Evolutionary conservation across 2,329 filamentous ascomycete species (phyloP), one percentile per base, ranked within the genome.

Genomic region (Monosporascus sp.): DNA sequence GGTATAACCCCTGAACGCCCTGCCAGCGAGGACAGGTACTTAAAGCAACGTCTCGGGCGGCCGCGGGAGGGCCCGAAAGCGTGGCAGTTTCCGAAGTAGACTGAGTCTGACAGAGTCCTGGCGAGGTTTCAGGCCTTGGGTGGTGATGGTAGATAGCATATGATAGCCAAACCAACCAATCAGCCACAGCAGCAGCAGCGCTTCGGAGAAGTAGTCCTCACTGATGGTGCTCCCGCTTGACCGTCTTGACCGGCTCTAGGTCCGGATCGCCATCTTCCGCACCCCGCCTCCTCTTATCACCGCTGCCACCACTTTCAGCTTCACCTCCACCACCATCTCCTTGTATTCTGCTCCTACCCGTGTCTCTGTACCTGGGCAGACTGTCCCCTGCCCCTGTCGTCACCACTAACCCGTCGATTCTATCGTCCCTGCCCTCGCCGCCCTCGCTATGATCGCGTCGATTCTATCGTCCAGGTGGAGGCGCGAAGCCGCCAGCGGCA

Each of bases 401-500:
- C 15, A 9, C n/a, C 20, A 18, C 9, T 3, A n/a, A 7, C 15
- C 17, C 38, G 11, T 17, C 4, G 38, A 39, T 20, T 39, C 18
- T 39, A 17, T 18, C 17, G 17, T 39, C 18, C 17, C 18, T 20
- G 39, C 39, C 18, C 3, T 14, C 18, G 11, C 39, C 17, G 3
- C 14, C 39, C n/a, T 14, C 39, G 14, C 39, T 9, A 14, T 20
- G 9, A 24, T 20, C 39, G 39, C 39, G 39, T 43, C 39, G 56
- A 1, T 52, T 25, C 60, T 67, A 67, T 41, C 67, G 71, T 37
- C 74, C 72, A 20, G 64, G 65, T 6, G 64, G 62, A 5, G 58
- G 64, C 25, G 63, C 55, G 50, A 67, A 67, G 7, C 60, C 62
- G 36, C 58, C 54, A 9, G 56, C 58, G 9, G 56, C 58, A 6